Evolutionary conservation across 2,329 filamentous ascomycete species (phyloP).

Genomic region (Pseudopithomyces maydicus): DNA sequence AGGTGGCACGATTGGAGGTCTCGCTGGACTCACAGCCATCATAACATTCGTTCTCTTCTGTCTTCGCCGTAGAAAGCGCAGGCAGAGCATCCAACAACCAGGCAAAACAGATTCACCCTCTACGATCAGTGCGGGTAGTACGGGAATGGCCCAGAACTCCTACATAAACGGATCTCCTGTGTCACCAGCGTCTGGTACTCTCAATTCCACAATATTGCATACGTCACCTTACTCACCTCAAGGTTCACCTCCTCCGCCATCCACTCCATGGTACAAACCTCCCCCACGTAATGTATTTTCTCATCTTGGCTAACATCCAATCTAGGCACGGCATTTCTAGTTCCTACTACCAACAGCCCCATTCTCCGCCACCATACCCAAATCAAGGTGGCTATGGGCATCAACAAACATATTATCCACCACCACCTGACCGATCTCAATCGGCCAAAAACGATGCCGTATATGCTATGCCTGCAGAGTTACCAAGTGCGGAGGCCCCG

Average conservation of each 20-base stretch:
- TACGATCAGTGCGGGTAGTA: not conserved
- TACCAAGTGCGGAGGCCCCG: slow-evolving; percentile 6
- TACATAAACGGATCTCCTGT: slow-evolving; percentile 1
- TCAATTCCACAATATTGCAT: slow-evolving; percentile 15
- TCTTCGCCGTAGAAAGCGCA: slow-evolving; percentile 24
- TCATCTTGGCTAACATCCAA: too few relatives aligned
- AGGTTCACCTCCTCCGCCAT: slow-evolving; percentile 11
- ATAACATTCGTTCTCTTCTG: slow-evolving; percentile 26
- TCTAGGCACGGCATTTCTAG: not conserved
- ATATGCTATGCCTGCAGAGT: slow-evolving; percentile 3
- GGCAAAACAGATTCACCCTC: not conserved
- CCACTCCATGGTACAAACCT: not conserved
- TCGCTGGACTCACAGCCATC: slow-evolving; percentile 25
- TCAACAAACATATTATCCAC: slow-evolving; percentile 13
- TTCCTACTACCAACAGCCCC: not conserved
- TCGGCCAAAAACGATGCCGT: not conserved
- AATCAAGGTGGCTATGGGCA: not conserved
- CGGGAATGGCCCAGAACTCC: slow-evolving; percentile 1
- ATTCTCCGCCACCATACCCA: slow-evolving; percentile 3
- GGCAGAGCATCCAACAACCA: slow-evolving; percentile 8
- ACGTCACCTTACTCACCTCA: slow-evolving; percentile 16
- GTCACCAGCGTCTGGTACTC: slow-evolving; percentile 12
- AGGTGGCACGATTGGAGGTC: slow-evolving; percentile 39
- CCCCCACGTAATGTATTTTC: too few relatives aligned
- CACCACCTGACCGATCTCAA: not conserved